Evolutionary conservation across 257 asterid species (phyloP), one percentile per base, ranked within the genome.

Genomic region (Rehmannia glutinosa): DNA sequence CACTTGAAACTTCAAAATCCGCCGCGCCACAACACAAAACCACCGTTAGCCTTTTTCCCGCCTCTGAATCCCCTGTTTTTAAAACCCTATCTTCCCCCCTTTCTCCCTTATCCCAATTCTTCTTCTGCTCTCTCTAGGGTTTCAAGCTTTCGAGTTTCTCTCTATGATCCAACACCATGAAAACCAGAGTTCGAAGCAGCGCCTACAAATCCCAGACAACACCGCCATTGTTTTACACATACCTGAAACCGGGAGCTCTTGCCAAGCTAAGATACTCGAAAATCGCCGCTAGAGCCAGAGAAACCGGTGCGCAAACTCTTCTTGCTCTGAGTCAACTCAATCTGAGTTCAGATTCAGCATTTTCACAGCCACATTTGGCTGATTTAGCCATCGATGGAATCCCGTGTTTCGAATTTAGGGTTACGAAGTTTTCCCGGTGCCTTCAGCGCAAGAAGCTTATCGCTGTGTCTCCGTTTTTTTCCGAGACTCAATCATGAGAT

Each of bases 201-300:
- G 16, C 39, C 27, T 23, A 25, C 54, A 53, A 53, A 16, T 41
- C 73, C 5, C 36, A 51, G 8, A 16, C 16, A 4, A 4, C 67
- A 35, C 56, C 42, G 8, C 42, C 77, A 2, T 68, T 63, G 12
- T 79, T 55, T 11, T 62, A 70, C 73, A 76, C 84, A 4, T 83
- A 57, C 61, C 53, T 81, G 61, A 81, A 81, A 64, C 90, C 90
- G 1, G 90, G 87, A 30, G 87, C 90, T 5, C 79, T 81, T 36
- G 86, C 90, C 15, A 75, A 81, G 57, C 33, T 84, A 56, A 59
- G 87, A 57, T 58, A 76, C 69, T 81, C 83, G 28, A 84, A 78
- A 68, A 84, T 81, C 69, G 57, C 77, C 0, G 87, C 82, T 3
- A 81, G 79, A 69, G 78, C 82, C 35, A 74, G 61, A 42, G 53